Conservation (phyloP, 495 filamentous ascomycete species). For the Xylaria venustula region DNA sequence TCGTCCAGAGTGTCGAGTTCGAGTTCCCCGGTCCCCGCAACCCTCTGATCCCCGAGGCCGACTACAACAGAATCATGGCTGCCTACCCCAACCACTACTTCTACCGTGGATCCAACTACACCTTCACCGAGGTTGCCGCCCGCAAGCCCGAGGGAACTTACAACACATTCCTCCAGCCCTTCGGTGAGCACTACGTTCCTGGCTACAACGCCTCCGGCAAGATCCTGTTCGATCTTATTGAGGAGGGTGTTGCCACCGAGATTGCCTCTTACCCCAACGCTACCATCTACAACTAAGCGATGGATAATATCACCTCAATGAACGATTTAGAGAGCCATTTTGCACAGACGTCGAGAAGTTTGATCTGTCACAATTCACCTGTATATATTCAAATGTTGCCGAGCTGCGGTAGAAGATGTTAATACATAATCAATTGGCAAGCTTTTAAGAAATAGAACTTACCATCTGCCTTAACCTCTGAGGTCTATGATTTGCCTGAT, state of each 20-base stretch:
- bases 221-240: neutral
- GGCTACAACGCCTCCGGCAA: constrained; percentile 9
- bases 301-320: no score
- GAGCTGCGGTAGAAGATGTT: no score
- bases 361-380: no score
- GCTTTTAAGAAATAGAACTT: no score
- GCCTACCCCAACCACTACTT: constrained; percentile 38
- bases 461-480: no score
- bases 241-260: neutral
- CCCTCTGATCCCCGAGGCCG: constrained; percentile 30
- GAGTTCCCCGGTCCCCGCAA: constrained; percentile 33
- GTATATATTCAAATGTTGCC: no score
- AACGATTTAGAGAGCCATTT: no score
- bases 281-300: neutral
- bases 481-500: no score
- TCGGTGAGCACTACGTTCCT: neutral
- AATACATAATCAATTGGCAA: no score
- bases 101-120: constrained; percentile 18
- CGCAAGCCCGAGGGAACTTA: constrained; percentile 18
- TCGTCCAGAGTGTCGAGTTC: constrained; percentile 31
- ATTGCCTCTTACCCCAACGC: neutral
- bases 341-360: no score
- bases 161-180: constrained; percentile 13
- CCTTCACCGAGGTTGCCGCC: constrained; percentile 23
- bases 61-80: constrained; percentile 31